Conservation (phyloP, 192 early-diverging fungal species). For the Ramicandelaber brevisporus region DNA sequence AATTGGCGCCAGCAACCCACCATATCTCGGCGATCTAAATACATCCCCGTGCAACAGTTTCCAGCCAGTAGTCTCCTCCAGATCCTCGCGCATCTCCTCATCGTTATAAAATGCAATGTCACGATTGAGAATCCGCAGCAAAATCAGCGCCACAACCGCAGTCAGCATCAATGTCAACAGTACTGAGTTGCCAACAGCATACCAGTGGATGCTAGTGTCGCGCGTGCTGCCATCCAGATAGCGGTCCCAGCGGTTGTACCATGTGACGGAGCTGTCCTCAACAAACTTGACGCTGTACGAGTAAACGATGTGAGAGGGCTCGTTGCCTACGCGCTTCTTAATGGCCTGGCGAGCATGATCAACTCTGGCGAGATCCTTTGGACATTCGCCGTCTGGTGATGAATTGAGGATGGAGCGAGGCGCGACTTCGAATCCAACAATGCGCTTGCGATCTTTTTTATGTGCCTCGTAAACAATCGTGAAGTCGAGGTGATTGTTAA, state of each 20-base stretch:
- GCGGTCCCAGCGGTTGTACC: constrained; percentile 35
- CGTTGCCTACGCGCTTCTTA: constrained; percentile 4
- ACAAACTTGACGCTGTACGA: constrained; percentile 50
- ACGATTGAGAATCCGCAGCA: constrained; percentile 34
- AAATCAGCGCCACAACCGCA: constrained; percentile 34
- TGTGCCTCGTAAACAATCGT: constrained; percentile 24
- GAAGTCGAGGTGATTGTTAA: constrained; percentile 41
- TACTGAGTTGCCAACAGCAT: constrained; percentile 39
- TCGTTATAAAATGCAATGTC: constrained; percentile 24
- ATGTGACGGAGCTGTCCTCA: constrained; percentile 19
- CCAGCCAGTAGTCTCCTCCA: constrained; percentile 47
- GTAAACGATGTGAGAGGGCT: constrained; percentile 19
- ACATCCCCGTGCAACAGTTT: constrained; percentile 55
- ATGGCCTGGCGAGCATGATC: constrained; percentile 4
- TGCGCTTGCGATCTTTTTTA: constrained; percentile 12
- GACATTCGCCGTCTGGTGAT: constrained; percentile 5
- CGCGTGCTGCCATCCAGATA: constrained; percentile 25
- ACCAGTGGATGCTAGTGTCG: constrained; percentile 31
- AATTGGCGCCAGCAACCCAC: constrained; percentile 36
- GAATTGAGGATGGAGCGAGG: constrained; percentile 21
- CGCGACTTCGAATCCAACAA: constrained; percentile 47
- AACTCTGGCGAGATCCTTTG: constrained; percentile 3
- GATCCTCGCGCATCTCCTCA: constrained; percentile 23
- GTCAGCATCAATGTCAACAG: constrained; percentile 36
- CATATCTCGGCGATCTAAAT: constrained; percentile 34